These are phyloP conservation scores for Pleurotus salmoneostramineus DNA, from an alignment of 768 basidiomycete species.

Conservation along the genomic window DNA sequence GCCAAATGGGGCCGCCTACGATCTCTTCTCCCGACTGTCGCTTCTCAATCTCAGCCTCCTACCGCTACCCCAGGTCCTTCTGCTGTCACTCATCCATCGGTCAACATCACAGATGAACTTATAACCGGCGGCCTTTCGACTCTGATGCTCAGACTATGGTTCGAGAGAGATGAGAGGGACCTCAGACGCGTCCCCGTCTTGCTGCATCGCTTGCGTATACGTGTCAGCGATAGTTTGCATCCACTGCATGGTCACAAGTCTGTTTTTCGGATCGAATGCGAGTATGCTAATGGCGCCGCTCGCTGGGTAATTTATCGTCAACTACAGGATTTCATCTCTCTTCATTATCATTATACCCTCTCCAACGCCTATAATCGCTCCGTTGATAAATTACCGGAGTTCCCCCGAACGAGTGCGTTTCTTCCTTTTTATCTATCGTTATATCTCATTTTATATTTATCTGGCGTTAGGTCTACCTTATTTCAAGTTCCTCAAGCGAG, in stretches of 20 bases:
- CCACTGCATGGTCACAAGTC: slow-evolving; percentile 73
- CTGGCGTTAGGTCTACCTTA: slow-evolving; percentile 70
- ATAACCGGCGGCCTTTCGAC: slow-evolving; percentile 76
- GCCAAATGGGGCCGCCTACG: slow-evolving; percentile 64
- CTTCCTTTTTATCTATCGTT: background rate
- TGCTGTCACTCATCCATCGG: slow-evolving; percentile 44
- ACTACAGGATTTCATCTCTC: slow-evolving; percentile 84
- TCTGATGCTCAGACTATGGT: slow-evolving; percentile 77
- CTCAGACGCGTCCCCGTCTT: slow-evolving; percentile 76
- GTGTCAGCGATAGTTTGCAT: slow-evolving; percentile 83
- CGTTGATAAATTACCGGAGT: slow-evolving; percentile 82
- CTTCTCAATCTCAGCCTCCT: slow-evolving; percentile 23
- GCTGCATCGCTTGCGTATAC: slow-evolving; percentile 77
- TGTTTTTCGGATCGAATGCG: slow-evolving; percentile 90
- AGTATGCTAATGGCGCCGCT: slow-evolving; percentile 90
- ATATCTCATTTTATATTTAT: background rate
- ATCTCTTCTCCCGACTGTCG: slow-evolving; percentile 58
- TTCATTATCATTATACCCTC: slow-evolving; percentile 87
- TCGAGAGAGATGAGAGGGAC: slow-evolving; percentile 84
- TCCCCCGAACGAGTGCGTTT: slow-evolving; percentile 73
- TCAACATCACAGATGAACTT: slow-evolving; percentile 81
- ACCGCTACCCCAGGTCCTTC: slow-evolving; percentile 37
- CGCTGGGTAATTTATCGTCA: slow-evolving; percentile 97
- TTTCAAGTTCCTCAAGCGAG: slow-evolving; percentile 78
- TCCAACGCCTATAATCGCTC: slow-evolving; percentile 77